Base-by-base conservation (phyloP, 768 basidiomycete genomes). In the Trametes elegans region DNA sequence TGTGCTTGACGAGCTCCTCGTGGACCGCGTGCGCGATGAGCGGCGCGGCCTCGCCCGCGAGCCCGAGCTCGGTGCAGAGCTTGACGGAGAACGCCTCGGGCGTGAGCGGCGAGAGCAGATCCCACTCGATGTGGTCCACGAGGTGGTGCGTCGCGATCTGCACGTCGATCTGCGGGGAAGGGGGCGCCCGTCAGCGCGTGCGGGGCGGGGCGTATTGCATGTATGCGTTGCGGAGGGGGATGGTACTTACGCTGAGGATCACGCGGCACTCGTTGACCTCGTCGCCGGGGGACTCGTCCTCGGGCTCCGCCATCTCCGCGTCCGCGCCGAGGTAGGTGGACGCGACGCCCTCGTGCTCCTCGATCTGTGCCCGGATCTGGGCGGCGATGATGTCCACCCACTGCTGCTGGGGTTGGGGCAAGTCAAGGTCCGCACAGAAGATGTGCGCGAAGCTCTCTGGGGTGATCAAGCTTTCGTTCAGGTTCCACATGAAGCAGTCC, bases 41-140 rank as follows among this genome's bases (percentile, higher is more conserved):
- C 5, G 96, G 93, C 6, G 85, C 68, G 0, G 95, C 91, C 68
- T 95, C 93, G 34, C 93, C 91, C 0, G 87, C 78, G 2, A 99
- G 79, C 7, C 93, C 94, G 14, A 98, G 81, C 59, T 98, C 97
- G 21, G 77, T 69, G 64, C 90, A 93, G 29, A 98, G 85, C 45
- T 81, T 84, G 34, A 74, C 71, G 0, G 96, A 82, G 64, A 98
- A 98, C 1, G 74, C 77, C 67, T 96, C 89, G 1, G 96, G 96
- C 0, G 93, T 95, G 32, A 98, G 79, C 3, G 88, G 81, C 3
- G 95, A 96, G 41, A 90, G 82, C n/a, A 98, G 80, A 71, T 99
- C 96, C 96, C 96, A 99, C 71, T 99, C 97, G 61, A 99, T 93
- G 66, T 94, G 90, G 73, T 99, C 97, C 53, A 90, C 77, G 1